Percentiles rank a stretch among this genome's conserved stretches.
phyloP scores from a whole-genome alignment of 129 eudicot genomes.

The Flaveria linearis region DNA sequence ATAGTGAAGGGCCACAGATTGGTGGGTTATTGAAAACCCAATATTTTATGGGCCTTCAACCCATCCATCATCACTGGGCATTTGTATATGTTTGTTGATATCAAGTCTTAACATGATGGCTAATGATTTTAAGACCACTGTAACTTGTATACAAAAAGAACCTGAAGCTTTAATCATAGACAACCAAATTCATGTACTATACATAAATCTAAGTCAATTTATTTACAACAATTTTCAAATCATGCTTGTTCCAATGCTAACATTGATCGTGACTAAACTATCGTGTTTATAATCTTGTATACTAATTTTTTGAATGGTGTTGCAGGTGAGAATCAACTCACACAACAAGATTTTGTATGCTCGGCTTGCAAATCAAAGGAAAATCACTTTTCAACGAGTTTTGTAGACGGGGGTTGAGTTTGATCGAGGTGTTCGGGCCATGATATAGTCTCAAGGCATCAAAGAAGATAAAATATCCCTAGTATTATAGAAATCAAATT shows the following conservation, averaged over 20 bases:
- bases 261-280: not conserved
- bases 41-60: too few relatives aligned
- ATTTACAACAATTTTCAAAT: not conserved
- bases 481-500: not conserved
- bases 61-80: conserved; percentile 41
- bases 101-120: conserved; percentile 87
- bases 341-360: conserved; percentile 90
- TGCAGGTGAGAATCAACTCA: conserved; percentile 71
- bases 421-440: conserved; percentile 78
- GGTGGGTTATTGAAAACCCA: too few relatives aligned
- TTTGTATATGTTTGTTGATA: conserved; percentile 85
- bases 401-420: conserved; percentile 71
- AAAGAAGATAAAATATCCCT: conserved; percentile 45
- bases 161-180: conserved; percentile 80
- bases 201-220: not conserved
- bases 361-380: conserved; percentile 91
- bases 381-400: conserved; percentile 81
- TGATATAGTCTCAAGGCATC: conserved; percentile 51
- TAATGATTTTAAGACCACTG: conserved; percentile 69
- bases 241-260: not conserved
- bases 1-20: too few relatives aligned
- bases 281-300: not conserved
- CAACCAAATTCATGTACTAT: conserved; percentile 75
- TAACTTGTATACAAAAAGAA: conserved; percentile 66
- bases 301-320: not conserved